These are phyloP conservation scores for Hymenoscyphus linearis DNA, from an alignment of 2,329 filamentous ascomycete species.

Conservation along the genomic window DNA sequence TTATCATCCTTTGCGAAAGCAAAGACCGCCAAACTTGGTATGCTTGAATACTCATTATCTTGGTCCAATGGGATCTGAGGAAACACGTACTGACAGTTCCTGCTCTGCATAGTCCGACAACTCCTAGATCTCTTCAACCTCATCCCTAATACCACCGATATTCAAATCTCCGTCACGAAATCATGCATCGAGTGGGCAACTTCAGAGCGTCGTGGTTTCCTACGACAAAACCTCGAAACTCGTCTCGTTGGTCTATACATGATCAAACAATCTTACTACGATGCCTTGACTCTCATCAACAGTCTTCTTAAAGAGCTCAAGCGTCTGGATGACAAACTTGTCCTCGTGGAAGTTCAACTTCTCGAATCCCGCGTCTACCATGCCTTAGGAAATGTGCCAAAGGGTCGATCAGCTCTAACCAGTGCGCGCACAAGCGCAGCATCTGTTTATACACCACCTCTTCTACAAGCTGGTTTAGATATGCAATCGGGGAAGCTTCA, in stretches of 20 bases:
- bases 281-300: constrained; percentile 94
- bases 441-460: constrained; percentile 92
- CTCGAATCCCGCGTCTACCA: constrained; percentile 97
- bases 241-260: constrained; percentile 92
- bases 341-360: constrained; percentile 94
- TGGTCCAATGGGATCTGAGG: background rate
- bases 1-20: constrained; percentile 97
- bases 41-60: constrained; percentile 28
- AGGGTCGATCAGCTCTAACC: constrained; percentile 90
- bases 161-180: constrained; percentile 91
- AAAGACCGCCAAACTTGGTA: constrained; percentile 97
- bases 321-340: constrained; percentile 95
- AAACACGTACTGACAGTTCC: background rate
- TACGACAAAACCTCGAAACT: constrained; percentile 96
- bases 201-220: constrained; percentile 87
- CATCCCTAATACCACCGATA: constrained; percentile 91
- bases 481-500: constrained; percentile 99
- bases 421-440: constrained; percentile 92
- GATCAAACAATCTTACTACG: constrained; percentile 96
- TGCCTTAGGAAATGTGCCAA: constrained; percentile 91
- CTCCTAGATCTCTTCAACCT: constrained; percentile 91
- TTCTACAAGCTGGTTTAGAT: constrained; percentile 91
- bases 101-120: constrained; percentile 68
- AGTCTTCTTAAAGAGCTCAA: constrained; percentile 93
- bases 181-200: constrained; percentile 99